phyloP scores from a whole-genome alignment of 2,329 filamentous ascomycete species.

The Rhinocladiella similis region DNA sequence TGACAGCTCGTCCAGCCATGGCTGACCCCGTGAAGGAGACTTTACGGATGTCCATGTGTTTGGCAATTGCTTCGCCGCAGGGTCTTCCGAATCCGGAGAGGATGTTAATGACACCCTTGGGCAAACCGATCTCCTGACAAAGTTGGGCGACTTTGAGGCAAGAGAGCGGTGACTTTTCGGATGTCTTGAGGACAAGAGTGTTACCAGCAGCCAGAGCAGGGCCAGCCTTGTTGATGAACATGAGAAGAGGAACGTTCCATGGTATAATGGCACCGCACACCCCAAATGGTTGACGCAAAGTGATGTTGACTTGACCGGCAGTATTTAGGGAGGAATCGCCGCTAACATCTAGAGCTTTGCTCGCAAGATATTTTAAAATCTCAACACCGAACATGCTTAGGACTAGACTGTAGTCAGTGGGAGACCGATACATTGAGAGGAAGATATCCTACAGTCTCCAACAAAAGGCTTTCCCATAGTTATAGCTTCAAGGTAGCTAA shows the following conservation, averaged over 20 bases:
- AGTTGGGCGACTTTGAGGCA: constrained; percentile 62
- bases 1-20: constrained; percentile 33
- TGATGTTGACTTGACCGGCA: constrained; percentile 54
- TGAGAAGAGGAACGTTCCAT: constrained; percentile 55
- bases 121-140: constrained; percentile 58
- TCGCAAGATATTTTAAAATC: constrained; percentile 73
- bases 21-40: constrained; percentile 38
- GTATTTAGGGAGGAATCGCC: constrained; percentile 49
- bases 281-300: constrained; percentile 57
- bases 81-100: constrained; percentile 58
- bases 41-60: constrained; percentile 34
- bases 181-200: constrained; percentile 58
- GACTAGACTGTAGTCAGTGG: constrained; percentile 49
- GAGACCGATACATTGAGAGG: neutral
- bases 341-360: constrained; percentile 36
- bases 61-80: constrained; percentile 56
- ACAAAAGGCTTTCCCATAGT: constrained; percentile 56
- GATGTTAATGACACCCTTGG: constrained; percentile 60
- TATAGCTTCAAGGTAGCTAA: constrained; percentile 47
- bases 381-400: constrained; percentile 66
- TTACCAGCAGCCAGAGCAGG: constrained; percentile 61
- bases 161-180: constrained; percentile 37
- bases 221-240: constrained; percentile 50
- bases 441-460: constrained; percentile 40
- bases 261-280: constrained; percentile 46